These are phyloP conservation scores for Wickerhamomyces canadensis DNA, from an alignment of 805 yeast species.

Conservation along the genomic window DNA sequence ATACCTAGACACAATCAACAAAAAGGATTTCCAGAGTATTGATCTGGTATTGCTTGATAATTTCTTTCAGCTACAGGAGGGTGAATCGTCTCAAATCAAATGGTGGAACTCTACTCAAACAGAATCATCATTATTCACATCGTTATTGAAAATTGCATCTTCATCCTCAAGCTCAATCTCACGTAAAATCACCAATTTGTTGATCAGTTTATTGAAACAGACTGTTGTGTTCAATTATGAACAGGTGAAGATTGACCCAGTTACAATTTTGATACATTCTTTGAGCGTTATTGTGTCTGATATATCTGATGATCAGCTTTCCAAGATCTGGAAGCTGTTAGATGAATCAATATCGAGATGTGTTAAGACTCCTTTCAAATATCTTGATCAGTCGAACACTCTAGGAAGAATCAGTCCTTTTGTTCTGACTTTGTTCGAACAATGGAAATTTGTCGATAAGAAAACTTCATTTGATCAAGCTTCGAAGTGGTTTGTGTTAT, in stretches of 20 bases:
- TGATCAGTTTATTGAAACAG: slow-evolving; percentile 42
- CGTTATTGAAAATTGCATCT: slow-evolving; percentile 50
- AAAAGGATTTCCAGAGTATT: slow-evolving; percentile 36
- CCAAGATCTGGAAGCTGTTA: slow-evolving; percentile 52
- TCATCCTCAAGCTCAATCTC: slow-evolving; percentile 26
- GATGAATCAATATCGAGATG: slow-evolving; percentile 76
- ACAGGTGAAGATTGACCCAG: slow-evolving; percentile 44
- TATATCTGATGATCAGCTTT: slow-evolving; percentile 9
- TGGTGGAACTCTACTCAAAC: slow-evolving; percentile 69
- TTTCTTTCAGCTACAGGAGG: slow-evolving; percentile 56
- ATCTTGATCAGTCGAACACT: slow-evolving; percentile 51
- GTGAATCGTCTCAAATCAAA: slow-evolving; percentile 47
- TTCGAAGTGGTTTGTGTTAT: slow-evolving; percentile 45
- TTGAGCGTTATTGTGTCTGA: slow-evolving; percentile 25
- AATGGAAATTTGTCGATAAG: slow-evolving; percentile 49
- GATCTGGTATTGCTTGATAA: slow-evolving; percentile 56
- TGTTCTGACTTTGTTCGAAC: slow-evolving; percentile 57
- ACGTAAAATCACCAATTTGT: slow-evolving; percentile 42
- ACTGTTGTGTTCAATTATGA: slow-evolving; percentile 51
- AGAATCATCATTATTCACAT: slow-evolving; percentile 60
- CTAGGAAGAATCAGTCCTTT: slow-evolving; percentile 48
- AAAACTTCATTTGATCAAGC: slow-evolving; percentile 20
- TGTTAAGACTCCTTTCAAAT: slow-evolving; percentile 75
- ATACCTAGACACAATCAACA: slow-evolving; percentile 29
- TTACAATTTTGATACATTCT: slow-evolving; percentile 48